These are phyloP conservation scores for Komagataella pseudopastoris DNA, from an alignment of 805 yeast genomes.

Conservation along the genomic window DNA sequence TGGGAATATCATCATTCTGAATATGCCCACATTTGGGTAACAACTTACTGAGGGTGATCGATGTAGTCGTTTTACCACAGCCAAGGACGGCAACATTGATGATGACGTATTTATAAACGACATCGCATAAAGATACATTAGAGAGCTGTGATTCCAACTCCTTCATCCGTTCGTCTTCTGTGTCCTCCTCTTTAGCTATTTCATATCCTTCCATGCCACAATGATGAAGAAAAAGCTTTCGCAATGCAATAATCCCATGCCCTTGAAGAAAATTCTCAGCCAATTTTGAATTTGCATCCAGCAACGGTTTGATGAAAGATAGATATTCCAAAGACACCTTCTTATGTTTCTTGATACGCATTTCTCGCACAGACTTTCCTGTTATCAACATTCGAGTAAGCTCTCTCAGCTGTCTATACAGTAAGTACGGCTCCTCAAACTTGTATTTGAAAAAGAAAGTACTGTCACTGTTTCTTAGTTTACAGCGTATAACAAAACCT, in stretches of 20 bases:
- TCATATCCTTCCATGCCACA: slow-evolving; percentile 47
- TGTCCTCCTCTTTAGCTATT: slow-evolving; percentile 30
- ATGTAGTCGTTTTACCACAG: slow-evolving; percentile 86
- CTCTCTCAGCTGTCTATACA: slow-evolving; percentile 87
- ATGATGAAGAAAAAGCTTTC: slow-evolving; percentile 48
- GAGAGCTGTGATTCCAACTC: slow-evolving; percentile 6
- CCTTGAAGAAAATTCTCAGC: slow-evolving; percentile 34
- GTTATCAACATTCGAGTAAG: slow-evolving; percentile 50
- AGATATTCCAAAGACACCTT: slow-evolving; percentile 55
- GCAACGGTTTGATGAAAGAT: slow-evolving; percentile 44
- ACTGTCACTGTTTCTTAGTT: slow-evolving; percentile 9
- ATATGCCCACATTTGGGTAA: slow-evolving; percentile 57
- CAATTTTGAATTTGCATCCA: slow-evolving; percentile 33
- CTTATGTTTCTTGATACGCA: slow-evolving; percentile 35
- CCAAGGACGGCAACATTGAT: slow-evolving; percentile 87
- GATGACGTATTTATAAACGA: slow-evolving; percentile 40
- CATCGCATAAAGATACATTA: slow-evolving; percentile 16
- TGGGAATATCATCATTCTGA: slow-evolving; percentile 67
- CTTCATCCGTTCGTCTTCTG: slow-evolving; percentile 14
- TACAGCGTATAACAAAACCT: slow-evolving; percentile 84
- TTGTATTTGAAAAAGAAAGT: slow-evolving; percentile 85
- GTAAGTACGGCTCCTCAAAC: slow-evolving; percentile 87
- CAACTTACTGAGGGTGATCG: slow-evolving; percentile 40
- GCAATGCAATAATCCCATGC: slow-evolving; percentile 59
- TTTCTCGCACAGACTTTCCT: slow-evolving; percentile 17